Evolutionary conservation across 371 early-diverging fungal genomes (phyloP), one percentile per base, ranked within the genome.

Genomic region (Syncephalastrum racemosum): DNA sequence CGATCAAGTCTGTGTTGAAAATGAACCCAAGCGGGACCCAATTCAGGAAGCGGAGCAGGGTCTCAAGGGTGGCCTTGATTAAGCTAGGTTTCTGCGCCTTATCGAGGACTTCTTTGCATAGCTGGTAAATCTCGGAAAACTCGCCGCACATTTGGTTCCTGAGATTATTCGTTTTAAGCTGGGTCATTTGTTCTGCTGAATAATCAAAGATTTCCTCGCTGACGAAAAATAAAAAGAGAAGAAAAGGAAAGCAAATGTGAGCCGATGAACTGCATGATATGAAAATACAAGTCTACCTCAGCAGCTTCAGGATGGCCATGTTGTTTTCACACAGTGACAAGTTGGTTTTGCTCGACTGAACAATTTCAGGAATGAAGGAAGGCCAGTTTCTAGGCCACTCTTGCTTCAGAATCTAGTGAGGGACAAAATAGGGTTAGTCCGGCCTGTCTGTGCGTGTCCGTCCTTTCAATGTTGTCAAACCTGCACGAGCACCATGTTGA

Each of bases 321-420:
- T 99, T 98, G 84, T 99, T 99, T 66, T 95, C 97, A 70, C 99
- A 99, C 12, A 99, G 81, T 0, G 92, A 79, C 18, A 98, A 82
- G 59, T 90, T 95, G 7, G 91, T 86, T 67, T 91, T 88, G 70
- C 95, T 94, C 7, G 96, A 92, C n/a, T 74, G 73, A 16, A 99
- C 93, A 61, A 99, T 91, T 70, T 99, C 99, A 20, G 96, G 90
- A 60, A 99, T 98, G 71, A 99, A 99, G 16, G 85, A 85, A 4
- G 99, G 99, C 99, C 99, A 99, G 66, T 97, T 93, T 57, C 93
- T 90, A 15, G 99, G 99, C 99, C 99, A 99, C 69, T 99, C 99
- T 74, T 99, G 97, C 76, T 99, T 99, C 57, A 99, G 78, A 46
- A 99, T 95, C 91, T 96, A 75, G 24, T 62, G 45, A 67, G 16